Evolutionary conservation across 164 flowering plant species (phyloP).

Genomic region (Kingdonia uniflora): DNA sequence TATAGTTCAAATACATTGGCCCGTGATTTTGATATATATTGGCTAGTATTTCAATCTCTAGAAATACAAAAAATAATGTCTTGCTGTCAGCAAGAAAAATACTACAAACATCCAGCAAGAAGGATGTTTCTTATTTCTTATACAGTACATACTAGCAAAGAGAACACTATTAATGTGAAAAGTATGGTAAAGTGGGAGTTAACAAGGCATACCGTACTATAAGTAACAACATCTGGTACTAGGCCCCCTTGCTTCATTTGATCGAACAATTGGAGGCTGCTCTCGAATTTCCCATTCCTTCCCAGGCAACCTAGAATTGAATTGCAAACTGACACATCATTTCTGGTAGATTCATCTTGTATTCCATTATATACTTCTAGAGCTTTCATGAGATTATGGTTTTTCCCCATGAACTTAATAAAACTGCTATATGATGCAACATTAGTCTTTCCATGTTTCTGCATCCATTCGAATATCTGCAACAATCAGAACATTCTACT

Average conservation of each 20-base stretch:
- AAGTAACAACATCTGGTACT: constrained; percentile 66
- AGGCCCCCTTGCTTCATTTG: constrained; percentile 81
- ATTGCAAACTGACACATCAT: constrained; percentile 59
- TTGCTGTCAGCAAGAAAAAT: too few species aligned
- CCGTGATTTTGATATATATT: too few species aligned
- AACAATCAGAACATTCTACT: constrained; percentile 4
- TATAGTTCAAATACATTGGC: too few species aligned
- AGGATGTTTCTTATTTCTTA: too few species aligned
- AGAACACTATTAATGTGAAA: background rate
- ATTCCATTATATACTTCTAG: constrained; percentile 60
- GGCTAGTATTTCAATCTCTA: too few species aligned
- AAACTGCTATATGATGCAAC: constrained; percentile 71
- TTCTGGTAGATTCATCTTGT: constrained; percentile 42
- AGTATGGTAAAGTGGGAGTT: background rate
- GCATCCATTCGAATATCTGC: constrained; percentile 95
- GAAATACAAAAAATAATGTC: too few species aligned
- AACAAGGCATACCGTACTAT: constrained; percentile 58
- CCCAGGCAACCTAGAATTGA: constrained; percentile 66
- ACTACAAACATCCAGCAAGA: too few species aligned
- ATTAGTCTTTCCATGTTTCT: constrained; percentile 48
- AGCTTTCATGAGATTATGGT: constrained; percentile 39
- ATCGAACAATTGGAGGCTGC: constrained; percentile 50
- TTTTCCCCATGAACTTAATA: constrained; percentile 62
- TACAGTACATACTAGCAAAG: too few species aligned
- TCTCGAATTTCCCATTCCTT: constrained; percentile 56